Percentiles rank a stretch among this genome's conserved stretches.
Evolutionary conservation across 768 basidiomycete species (phyloP).

Genomic region (Mycena indigotica): DNA sequence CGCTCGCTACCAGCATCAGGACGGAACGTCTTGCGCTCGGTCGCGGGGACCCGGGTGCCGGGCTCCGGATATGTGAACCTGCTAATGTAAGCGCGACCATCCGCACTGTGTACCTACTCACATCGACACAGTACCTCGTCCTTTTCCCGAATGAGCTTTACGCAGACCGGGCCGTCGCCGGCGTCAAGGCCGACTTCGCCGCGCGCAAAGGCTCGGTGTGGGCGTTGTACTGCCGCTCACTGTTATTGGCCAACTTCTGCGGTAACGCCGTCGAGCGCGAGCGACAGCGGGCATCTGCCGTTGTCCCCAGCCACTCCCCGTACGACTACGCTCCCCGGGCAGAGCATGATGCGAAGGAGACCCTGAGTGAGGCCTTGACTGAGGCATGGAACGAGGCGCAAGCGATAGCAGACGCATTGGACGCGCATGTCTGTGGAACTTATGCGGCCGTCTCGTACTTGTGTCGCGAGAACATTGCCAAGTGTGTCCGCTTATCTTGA

Average conservation of each 20-base stretch:
- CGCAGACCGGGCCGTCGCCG: conserved; percentile 27
- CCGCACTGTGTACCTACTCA: not conserved
- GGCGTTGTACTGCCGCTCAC: conserved; percentile 59
- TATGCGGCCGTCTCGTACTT: conserved; percentile 50
- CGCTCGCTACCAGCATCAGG: conserved; percentile 33
- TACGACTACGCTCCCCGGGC: not conserved
- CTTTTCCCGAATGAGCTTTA: conserved; percentile 56
- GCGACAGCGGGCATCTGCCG: not conserved
- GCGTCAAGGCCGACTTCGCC: too few species aligned
- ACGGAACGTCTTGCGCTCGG: conserved; percentile 46
- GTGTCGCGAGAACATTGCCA: conserved; percentile 52
- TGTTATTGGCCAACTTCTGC: conserved; percentile 47
- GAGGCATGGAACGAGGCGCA: conserved; percentile 51
- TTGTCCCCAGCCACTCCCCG: not conserved
- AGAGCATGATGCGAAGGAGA: conserved; percentile 40
- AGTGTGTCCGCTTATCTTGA: conserved; percentile 41
- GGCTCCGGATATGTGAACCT: conserved; percentile 27
- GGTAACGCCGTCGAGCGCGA: conserved; percentile 12
- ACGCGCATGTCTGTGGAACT: conserved; percentile 52
- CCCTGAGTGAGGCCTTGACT: conserved; percentile 47
- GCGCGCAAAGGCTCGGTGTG: conserved; percentile 55
- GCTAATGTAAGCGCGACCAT: conserved; percentile 38
- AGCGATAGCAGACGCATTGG: conserved; percentile 47
- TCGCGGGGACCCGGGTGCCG: conserved; percentile 45
- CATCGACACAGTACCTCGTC: conserved; percentile 33